Evolutionary conservation across 108 stramenopile genomes (phyloP).

Genomic region (Pseudonitzschia delicatissima): DNA sequence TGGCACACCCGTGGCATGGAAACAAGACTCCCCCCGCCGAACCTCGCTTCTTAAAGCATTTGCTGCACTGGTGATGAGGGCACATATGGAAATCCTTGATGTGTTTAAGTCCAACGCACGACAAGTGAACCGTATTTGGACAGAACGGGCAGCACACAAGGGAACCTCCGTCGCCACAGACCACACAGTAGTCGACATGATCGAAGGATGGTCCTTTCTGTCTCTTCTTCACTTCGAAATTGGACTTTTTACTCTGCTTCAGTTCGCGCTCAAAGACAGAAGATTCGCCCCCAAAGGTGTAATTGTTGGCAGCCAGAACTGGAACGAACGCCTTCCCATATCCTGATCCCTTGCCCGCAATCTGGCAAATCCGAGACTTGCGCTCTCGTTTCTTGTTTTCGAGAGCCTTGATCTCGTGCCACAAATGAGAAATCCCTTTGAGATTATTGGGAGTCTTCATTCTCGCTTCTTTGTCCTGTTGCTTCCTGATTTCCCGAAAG

Average conservation of each 20-base stretch:
- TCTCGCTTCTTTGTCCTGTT: slow-evolving; percentile 31
- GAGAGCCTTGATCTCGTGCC: slow-evolving; percentile 26
- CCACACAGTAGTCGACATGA: slow-evolving; percentile 36
- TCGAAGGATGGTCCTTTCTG: slow-evolving; percentile 33
- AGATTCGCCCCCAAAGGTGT: slow-evolving; percentile 59
- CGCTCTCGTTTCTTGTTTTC: slow-evolving; percentile 46
- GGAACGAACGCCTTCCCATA: slow-evolving; percentile 50
- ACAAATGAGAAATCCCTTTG: slow-evolving; percentile 30
- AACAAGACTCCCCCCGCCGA: slow-evolving; percentile 83
- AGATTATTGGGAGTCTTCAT: slow-evolving; percentile 41
- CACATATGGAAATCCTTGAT: slow-evolving; percentile 49
- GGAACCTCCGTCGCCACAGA: slow-evolving; percentile 76
- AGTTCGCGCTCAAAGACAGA: slow-evolving; percentile 61
- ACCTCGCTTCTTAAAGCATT: slow-evolving; percentile 49
- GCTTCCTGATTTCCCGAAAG: slow-evolving; percentile 50
- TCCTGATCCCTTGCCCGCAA: slow-evolving; percentile 48
- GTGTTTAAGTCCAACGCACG: slow-evolving; percentile 39
- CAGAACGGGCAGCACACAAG: slow-evolving; percentile 66
- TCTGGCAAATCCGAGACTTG: slow-evolving; percentile 48
- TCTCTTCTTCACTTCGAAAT: slow-evolving; percentile 1
- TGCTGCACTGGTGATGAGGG: slow-evolving; percentile 74
- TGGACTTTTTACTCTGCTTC: slow-evolving; percentile 25
- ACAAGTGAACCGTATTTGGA: slow-evolving; percentile 48
- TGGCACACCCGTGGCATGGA: slow-evolving; percentile 72
- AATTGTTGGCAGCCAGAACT: slow-evolving; percentile 61